Base-by-base conservation (phyloP, 2,329 filamentous ascomycete genomes). In the Diaporthe humulicola region DNA sequence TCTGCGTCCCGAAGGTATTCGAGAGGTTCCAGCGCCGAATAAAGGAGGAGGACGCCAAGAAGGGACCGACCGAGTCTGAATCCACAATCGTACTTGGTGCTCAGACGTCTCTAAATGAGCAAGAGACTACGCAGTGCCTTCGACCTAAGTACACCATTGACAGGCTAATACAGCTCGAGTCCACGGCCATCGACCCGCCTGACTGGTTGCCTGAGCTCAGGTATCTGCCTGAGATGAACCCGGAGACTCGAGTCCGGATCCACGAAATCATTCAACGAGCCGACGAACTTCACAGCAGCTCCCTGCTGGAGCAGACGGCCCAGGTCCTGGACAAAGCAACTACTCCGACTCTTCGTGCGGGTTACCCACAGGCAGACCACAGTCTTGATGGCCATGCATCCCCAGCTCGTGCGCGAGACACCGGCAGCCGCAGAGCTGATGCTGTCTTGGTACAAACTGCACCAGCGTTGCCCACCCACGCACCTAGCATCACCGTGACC, bases 21-120 rank as follows among this genome's bases (percentile, higher is more conserved):
- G 70, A 64, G 48, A 25, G 36, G 15, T 45, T 72, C 28, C 45
- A 72, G 57, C n/a, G 45, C 3, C 58, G 70, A 52, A 17, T 72
- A n/a, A 38, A 30, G n/a, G 52, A 48, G 28, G 17, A 70, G 10
- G 25, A 28, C 4, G 52, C 52, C 9, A 42, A 48, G 19, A 22
- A 48, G 2, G 10, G 3, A 2, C 15, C 57, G 4, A 8, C 6
- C 14, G n/a, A 38, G 17, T 6, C 36, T 33, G 25, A 0, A 6
- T 3, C 40, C 9, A 22, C 42, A 38, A 33, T 22, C 14, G 45
- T 54, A 17, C 36, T 54, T 1, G 19, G 40, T 38, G 22, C 17
- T 19, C 52, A 67, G 4, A 22, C 17, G 2, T 40, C 38, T 17
- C n/a, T 14, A 17, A 14, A 52, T 12, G 9, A 14, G 3, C 52